Evolutionary conservation across 331 rosid genomes (phyloP), one percentile per base, ranked within the genome.

Genomic region (Phaseolus coccineus): DNA sequence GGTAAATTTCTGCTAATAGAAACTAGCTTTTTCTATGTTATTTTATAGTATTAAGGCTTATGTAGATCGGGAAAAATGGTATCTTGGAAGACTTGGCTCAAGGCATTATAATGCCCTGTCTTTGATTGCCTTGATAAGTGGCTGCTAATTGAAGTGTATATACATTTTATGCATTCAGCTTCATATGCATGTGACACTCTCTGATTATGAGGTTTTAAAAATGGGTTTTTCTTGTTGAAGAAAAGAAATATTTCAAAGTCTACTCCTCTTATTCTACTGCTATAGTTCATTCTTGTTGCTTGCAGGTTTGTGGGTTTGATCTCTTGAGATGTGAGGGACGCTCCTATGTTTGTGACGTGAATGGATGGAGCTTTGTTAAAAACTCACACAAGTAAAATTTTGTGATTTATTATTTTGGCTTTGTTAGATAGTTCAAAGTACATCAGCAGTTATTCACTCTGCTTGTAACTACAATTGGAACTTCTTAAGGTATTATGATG

Each of bases 361-460:
- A 94, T 71, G 98, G 98, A 79, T 94, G 98, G 98, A 94, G 98
- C 81, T 94, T 94, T 63, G 98, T 94, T 62, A 94, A 94, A 79
- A 94, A 94, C 73, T 94, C 98, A n/a, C 89, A 94, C 97, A 94
- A 94, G 98, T 94, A 94, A 87, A 70, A n/a, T 72, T 58, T 61
- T 73, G 56, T 66, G 19, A 35, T 68, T 27, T 73, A 48, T 81
- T 33, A 19, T 83, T 28, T 19, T 71, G 46, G 48, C 68, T 51
- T 75, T 74, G 35, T 42, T 81, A 25, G 77, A 52, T 77, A 69
- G 55, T 76, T 67, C 62, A 71, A 55, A 62, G 47, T 75, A 24
- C 59, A 12, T 64, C 10, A 63, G 5, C 51, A 61, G 35, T 14
- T 61, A 25, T 66, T 57, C 46, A 57, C 27, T 73, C 67, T 77